Evolutionary conservation across 75 land plant species (phyloP).

Genomic region (Larix kaempferi): DNA sequence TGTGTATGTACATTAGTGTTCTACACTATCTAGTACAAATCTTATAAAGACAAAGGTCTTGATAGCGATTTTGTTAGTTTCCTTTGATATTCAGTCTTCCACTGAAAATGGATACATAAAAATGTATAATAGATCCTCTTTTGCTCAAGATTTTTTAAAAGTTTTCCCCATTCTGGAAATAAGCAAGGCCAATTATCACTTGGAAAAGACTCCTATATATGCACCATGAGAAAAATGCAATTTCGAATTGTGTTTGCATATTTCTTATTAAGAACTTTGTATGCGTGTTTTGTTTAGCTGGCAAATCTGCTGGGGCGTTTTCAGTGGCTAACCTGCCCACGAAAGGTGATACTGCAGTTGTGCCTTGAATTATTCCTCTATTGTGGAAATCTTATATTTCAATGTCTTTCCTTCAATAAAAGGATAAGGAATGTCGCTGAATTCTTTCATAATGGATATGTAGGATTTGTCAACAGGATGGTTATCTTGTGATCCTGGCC

Average conservation of each 20-base stretch:
- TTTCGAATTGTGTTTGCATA: neutral
- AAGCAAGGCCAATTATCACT: neutral
- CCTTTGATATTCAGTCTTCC: neutral
- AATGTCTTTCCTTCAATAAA: neutral
- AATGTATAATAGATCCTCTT: neutral
- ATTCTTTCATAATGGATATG: conserved; percentile 10
- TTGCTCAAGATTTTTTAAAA: neutral
- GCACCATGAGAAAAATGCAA: neutral
- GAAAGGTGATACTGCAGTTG: conserved; percentile 53
- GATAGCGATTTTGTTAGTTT: conserved; percentile 7
- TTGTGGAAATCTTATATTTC: neutral
- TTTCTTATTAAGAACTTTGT: neutral
- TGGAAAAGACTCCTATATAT: neutral
- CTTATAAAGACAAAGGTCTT: neutral
- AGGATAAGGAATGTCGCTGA: neutral
- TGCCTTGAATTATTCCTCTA: conserved; percentile 6
- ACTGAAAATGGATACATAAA: neutral
- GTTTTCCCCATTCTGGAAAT: neutral
- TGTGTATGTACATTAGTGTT: too few relatives aligned
- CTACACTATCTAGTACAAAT: neutral
- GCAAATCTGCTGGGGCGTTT: conserved; percentile 87
- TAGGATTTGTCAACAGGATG: conserved; percentile 97
- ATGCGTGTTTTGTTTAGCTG: conserved; percentile 49
- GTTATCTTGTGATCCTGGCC: conserved; percentile 96
- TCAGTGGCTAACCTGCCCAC: conserved; percentile 96